phyloP scores from a whole-genome alignment of 2,329 filamentous ascomycete genomes.

The Corinectria fuckeliana region DNA sequence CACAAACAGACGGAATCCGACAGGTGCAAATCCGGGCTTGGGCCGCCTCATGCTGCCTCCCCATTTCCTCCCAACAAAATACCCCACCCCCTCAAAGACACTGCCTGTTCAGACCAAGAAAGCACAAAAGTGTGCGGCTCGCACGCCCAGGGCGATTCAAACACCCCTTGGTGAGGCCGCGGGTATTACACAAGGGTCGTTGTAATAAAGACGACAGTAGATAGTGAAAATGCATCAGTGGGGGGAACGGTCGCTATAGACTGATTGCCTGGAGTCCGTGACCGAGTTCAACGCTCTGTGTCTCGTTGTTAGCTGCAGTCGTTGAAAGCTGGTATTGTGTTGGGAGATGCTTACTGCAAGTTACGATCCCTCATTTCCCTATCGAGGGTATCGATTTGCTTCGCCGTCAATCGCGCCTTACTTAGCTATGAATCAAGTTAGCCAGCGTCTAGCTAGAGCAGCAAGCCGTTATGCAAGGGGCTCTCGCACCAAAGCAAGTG shows the following conservation, averaged over 20 bases:
- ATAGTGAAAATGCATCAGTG: constrained; percentile 18
- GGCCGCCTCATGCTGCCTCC: not conserved
- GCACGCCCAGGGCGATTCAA: not conserved
- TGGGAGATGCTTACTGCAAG: constrained; percentile 50
- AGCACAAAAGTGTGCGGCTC: constrained; percentile 12
- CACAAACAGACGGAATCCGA: not conserved
- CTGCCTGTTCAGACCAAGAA: constrained; percentile 15
- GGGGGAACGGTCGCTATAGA: not conserved
- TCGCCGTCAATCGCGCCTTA: constrained; percentile 53
- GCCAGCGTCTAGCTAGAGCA: constrained; percentile 10
- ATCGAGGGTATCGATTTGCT: constrained; percentile 61
- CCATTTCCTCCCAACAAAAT: not conserved
- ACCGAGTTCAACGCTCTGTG: constrained; percentile 37
- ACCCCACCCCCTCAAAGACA: constrained; percentile 4
- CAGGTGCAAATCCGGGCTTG: not conserved
- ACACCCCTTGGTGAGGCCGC: constrained; percentile 24
- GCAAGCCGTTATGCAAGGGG: constrained; percentile 51
- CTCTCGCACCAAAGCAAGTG: constrained; percentile 71
- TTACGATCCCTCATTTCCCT: constrained; percentile 64
- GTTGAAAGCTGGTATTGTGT: not conserved
- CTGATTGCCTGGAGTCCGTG: constrained; percentile 32
- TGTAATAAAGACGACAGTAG: constrained; percentile 24
- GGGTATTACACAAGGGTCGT: constrained; percentile 39
- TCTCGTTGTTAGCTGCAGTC: constrained; percentile 9
- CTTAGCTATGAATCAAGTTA: constrained; percentile 47